Percentiles rank a stretch among this genome's conserved stretches.
These are phyloP conservation scores for Leccinum disarticulatum DNA, from an alignment of 768 basidiomycete species.

Conservation along the genomic window DNA sequence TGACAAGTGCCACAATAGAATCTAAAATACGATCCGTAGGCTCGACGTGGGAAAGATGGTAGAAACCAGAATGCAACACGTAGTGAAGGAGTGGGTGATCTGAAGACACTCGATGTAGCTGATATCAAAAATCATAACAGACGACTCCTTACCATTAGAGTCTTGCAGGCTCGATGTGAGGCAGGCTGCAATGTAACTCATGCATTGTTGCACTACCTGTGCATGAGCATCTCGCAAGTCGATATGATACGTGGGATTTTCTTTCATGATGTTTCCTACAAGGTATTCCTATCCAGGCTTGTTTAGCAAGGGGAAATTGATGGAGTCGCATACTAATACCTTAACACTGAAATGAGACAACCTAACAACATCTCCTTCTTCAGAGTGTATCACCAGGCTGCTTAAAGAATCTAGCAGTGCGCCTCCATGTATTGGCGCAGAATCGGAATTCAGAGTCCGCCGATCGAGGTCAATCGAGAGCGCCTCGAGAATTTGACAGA, in stretches of 20 bases:
- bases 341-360: background rate
- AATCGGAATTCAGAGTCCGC: background rate
- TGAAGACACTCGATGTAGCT: too few relatives aligned
- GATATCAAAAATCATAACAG: too few relatives aligned
- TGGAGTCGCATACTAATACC: background rate
- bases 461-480: background rate
- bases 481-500: background rate
- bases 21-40: background rate
- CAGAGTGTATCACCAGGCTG: background rate
- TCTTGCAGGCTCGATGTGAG: too few relatives aligned
- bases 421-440: background rate
- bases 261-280: too few relatives aligned
- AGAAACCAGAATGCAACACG: background rate
- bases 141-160: too few relatives aligned
- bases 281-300: too few relatives aligned
- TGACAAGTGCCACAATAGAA: background rate
- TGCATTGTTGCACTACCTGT: too few relatives aligned
- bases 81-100: too few relatives aligned
- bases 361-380: conserved; percentile 2
- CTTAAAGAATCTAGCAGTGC: background rate
- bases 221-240: too few relatives aligned
- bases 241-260: too few relatives aligned
- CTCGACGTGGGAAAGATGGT: background rate
- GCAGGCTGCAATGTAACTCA: too few relatives aligned
- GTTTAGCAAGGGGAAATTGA: too few relatives aligned